Evolutionary conservation across 2,329 filamentous ascomycete genomes (phyloP).

Genomic region (Endocalyx cinctus): DNA sequence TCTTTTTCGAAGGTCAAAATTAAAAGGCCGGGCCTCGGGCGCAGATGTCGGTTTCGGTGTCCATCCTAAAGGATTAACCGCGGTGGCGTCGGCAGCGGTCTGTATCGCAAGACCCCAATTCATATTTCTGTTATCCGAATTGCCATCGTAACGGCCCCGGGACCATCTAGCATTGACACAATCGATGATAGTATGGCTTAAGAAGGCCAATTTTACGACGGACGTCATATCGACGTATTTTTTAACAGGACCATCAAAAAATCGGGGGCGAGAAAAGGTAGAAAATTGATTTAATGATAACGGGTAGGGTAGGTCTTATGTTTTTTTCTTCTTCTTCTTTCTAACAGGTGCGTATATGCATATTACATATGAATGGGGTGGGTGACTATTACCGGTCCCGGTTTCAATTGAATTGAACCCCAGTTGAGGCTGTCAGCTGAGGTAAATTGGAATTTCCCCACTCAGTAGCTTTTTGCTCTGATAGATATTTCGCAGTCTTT

Average conservation of each 20-base stretch:
- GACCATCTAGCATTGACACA: constrained; percentile 19
- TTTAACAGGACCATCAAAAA: constrained; percentile 19
- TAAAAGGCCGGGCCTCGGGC: constrained; percentile 15
- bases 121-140: too few species aligned
- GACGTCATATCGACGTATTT: constrained; percentile 22
- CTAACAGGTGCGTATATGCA: too few species aligned
- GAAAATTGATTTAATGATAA: too few species aligned
- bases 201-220: constrained; percentile 23
- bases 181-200: constrained; percentile 23
- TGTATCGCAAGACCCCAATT: constrained; percentile 24
- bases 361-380: constrained; percentile 11
- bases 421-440: constrained; percentile 21
- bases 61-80: constrained; percentile 20
- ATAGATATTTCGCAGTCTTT: constrained; percentile 13
- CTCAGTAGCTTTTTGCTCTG: constrained; percentile 13
- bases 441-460: constrained; percentile 17
- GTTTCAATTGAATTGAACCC: too few species aligned
- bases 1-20: constrained; percentile 20
- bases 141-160: constrained; percentile 11
- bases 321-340: too few species aligned
- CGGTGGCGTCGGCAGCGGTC: constrained; percentile 11
- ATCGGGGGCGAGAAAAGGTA: constrained; percentile 6
- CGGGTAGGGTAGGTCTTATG: too few species aligned
- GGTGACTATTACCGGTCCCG: constrained; percentile 14
- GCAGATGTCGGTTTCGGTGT: constrained; percentile 23